These are phyloP conservation scores for Skeletonema costatum DNA, from an alignment of 108 stramenopile genomes.

Conservation along the genomic window DNA sequence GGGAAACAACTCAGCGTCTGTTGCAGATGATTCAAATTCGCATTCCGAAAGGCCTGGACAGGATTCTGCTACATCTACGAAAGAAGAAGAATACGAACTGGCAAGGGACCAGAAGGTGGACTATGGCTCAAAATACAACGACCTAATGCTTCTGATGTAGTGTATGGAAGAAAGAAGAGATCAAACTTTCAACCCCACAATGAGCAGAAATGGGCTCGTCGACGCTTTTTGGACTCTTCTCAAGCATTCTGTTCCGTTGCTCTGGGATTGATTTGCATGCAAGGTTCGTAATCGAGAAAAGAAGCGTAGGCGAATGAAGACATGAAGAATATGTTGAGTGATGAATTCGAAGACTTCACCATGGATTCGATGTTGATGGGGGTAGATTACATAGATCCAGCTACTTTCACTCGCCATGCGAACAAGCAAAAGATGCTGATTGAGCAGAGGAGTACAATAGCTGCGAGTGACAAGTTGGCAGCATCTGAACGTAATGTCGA, in stretches of 20 bases:
- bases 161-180: not conserved
- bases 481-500: conserved; percentile 37
- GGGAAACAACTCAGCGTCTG: conserved; percentile 11
- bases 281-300: conserved; percentile 61
- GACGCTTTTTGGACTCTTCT: conserved; percentile 45
- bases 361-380: conserved; percentile 77
- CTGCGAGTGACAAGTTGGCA: conserved; percentile 11
- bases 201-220: conserved; percentile 56
- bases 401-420: conserved; percentile 44
- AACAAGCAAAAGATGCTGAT: conserved; percentile 24
- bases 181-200: not conserved
- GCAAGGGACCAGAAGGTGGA: conserved; percentile 75
- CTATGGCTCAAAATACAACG: conserved; percentile 63
- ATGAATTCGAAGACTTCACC: conserved; percentile 43
- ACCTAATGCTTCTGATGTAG: conserved; percentile 25
- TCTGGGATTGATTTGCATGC: conserved; percentile 79
- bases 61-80: conserved; percentile 51
- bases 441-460: not conserved
- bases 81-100: conserved; percentile 71
- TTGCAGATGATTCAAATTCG: not conserved
- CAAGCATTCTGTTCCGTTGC: conserved; percentile 59
- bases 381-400: conserved; percentile 68
- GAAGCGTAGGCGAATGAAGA: conserved; percentile 22
- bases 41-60: not conserved
- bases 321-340: not conserved